Base-by-base conservation (phyloP, 768 basidiomycete genomes). In the Clitopilus passeckerianus region DNA sequence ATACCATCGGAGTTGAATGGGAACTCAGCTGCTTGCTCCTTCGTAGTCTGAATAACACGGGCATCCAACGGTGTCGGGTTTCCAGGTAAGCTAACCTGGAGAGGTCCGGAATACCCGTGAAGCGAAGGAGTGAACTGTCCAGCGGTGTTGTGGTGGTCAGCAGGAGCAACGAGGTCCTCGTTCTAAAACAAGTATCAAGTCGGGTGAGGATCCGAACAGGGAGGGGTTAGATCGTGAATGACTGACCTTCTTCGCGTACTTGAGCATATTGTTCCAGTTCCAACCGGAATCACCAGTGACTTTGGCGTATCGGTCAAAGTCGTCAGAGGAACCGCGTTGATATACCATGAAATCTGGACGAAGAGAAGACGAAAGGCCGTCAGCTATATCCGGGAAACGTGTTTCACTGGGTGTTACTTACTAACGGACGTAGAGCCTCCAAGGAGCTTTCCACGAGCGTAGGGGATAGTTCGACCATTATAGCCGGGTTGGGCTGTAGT, bases 1-100 rank as follows among this genome's bases (percentile, higher is more conserved):
- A 74, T 73, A 44, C 65, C 61, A 64, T 77, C 76, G 20, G 61
- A 50, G 54, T 71, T 73, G 63, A 65, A 75, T 1, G 70, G 67
- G 59, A 74, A 76, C 33, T 67, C 64, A 5, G 60, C 61, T 3
- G 62, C 55, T 1, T 70, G 59, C 41, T 72, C 63, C 24, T 62
- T 35, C 7, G 69, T 65, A 1, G 70, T 66, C 9, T 34, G 34
- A 9, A 59, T 57, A 24, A 65, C 59, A 20, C 60, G 62, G 27
- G n/a, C 54, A 37, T 65, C 64, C 20, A 65, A 41, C 10, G 61
- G 58, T 14, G 56, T 57, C 5, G 62, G 60, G 33, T 50, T 41
- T 14, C 58, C 62, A 46, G 60, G 46, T 18, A 65, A 52, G 33
- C 60, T 65, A 43, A 61, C 53, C 2, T 57, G 57, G 0, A 63